phyloP scores from a whole-genome alignment of 75 land plant genomes.

The Chamaecyparis obtusa region DNA sequence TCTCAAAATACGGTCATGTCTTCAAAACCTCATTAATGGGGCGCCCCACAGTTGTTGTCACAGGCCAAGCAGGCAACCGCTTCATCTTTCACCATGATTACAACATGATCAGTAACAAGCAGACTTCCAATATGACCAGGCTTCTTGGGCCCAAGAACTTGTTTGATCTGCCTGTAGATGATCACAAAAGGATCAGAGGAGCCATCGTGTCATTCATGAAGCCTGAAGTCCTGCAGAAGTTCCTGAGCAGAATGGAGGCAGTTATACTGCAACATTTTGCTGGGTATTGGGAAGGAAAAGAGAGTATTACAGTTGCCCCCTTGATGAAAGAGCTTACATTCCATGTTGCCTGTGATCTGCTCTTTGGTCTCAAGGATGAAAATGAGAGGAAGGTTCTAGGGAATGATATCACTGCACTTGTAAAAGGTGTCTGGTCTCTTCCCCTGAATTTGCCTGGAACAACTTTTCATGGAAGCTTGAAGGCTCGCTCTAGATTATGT shows the following conservation, averaged over 20 bases:
- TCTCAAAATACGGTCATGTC: background rate
- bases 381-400: slow-evolving; percentile 12
- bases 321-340: slow-evolving; percentile 38
- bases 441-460: slow-evolving; percentile 22
- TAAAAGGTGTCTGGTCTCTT: slow-evolving; percentile 15
- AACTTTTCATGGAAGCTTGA: background rate
- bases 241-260: slow-evolving; percentile 8
- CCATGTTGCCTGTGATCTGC: slow-evolving; percentile 23
- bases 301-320: slow-evolving; percentile 13
- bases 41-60: background rate
- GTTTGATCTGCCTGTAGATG: slow-evolving; percentile 10
- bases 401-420: slow-evolving; percentile 4
- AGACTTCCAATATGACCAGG: background rate
- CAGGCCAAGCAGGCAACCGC: slow-evolving; percentile 10
- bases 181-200: slow-evolving; percentile 19
- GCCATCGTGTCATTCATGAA: slow-evolving; percentile 23
- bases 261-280: slow-evolving; percentile 11
- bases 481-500: slow-evolving; percentile 1
- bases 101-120: background rate
- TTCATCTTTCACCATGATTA: background rate
- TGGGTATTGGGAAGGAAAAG: background rate
- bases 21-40: slow-evolving; percentile 20
- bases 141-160: background rate
- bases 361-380: slow-evolving; percentile 24
- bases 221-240: slow-evolving; percentile 27